Evolutionary conservation across 2,329 filamentous ascomycete species (phyloP).

Genomic region (Trichoderma atrobrunneum): DNA sequence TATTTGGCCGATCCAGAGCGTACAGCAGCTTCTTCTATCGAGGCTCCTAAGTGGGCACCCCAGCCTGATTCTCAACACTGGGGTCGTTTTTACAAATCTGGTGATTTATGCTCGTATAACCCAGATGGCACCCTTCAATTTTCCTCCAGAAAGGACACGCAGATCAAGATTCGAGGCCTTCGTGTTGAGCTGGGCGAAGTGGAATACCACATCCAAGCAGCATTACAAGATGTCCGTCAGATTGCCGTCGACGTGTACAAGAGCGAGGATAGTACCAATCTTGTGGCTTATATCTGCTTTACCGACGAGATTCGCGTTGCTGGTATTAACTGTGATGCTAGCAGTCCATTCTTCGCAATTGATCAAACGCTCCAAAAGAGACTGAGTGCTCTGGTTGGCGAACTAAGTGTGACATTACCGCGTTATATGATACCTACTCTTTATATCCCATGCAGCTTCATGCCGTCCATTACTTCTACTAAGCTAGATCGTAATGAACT

Average conservation of each 20-base stretch:
- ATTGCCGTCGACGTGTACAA: conserved; percentile 14
- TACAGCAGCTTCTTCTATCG: not conserved
- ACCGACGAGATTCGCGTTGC: not conserved
- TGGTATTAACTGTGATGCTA: not conserved
- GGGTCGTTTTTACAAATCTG: conserved; percentile 2
- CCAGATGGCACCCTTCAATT: not conserved
- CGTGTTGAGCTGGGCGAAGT: conserved; percentile 15
- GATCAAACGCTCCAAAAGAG: conserved; percentile 15
- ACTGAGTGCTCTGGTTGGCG: not conserved
- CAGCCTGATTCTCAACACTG: not conserved
- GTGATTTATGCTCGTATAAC: conserved; percentile 11
- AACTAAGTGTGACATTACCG: not conserved
- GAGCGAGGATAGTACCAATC: not conserved
- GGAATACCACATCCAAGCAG: conserved; percentile 5
- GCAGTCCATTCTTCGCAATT: conserved; percentile 16
- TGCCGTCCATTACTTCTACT: conserved; percentile 7
- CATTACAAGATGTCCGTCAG: not conserved
- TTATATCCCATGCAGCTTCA: conserved; percentile 5
- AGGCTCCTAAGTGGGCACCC: not conserved
- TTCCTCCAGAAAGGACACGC: not conserved
- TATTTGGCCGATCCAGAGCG: conserved; percentile 12
- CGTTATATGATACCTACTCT: conserved; percentile 7
- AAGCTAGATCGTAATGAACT: conserved; percentile 7
- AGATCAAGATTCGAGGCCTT: conserved; percentile 14
- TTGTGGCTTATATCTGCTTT: conserved; percentile 12